Evolutionary conservation across 2,329 filamentous ascomycete species (phyloP), one percentile per base, ranked within the genome.

Genomic region (Fusarium siculi): DNA sequence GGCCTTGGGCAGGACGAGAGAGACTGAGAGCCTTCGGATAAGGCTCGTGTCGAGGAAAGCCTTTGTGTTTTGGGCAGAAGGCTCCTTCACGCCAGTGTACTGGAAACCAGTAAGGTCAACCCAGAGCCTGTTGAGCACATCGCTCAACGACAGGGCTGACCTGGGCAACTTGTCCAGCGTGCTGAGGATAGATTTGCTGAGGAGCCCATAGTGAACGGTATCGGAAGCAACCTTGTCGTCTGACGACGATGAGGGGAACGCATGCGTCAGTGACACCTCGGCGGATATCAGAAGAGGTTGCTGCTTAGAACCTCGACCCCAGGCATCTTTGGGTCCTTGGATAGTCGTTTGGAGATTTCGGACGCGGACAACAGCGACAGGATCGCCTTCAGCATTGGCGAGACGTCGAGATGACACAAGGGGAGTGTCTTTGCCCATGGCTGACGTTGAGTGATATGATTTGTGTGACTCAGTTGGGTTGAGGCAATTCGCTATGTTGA

Each of bases 121-220:
- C 80, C 81, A 85, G 54, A 84, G 74, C 30, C 60, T 69, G 55
- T 79, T 71, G 42, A 84, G 58, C 34, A 82, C 71, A 9, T 68
- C 71, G 21, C 74, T 74, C 57, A 83, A 73, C 6, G 73, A 68
- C 40, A 70, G n/a, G 5, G 43, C 58, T 28, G 72, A 54, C 34
- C 52, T 69, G 7, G 72, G 65, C 25, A 58, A 34, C 16, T 46
- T 68, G 15, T 82, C 80, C 32, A 91, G 78, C 18, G 82, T 83
- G 30, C 81, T 80, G 37, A 92, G 82, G 19, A 95, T 85, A 0
- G 85, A 85, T 82, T 94, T 94, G 82, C 90, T 91, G 19, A 95
- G 85, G 15, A 84, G 86, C 4, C 93, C 93, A 77, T 95, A 95
- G 82, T 95, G 92, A 30, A 94, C 89, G 5, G 93, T 95, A 78